phyloP scores from a whole-genome alignment of 2,329 filamentous ascomycete genomes.

The Fusarium sp. region DNA sequence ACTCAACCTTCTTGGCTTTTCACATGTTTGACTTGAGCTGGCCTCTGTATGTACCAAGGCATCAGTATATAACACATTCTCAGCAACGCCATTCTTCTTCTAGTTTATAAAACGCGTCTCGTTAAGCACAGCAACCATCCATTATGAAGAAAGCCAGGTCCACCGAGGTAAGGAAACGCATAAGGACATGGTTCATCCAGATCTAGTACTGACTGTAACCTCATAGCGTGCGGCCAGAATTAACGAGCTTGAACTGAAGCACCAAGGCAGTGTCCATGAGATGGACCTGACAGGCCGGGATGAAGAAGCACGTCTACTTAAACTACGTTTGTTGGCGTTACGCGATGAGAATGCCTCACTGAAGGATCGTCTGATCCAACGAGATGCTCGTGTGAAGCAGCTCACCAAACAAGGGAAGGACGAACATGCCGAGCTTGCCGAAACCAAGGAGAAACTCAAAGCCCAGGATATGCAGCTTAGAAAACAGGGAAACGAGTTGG shows the following conservation, averaged over 20 bases:
- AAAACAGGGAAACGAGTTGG: slow-evolving; percentile 62
- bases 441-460: slow-evolving; percentile 57
- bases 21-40: slow-evolving; percentile 15
- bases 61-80: slow-evolving; percentile 7
- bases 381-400: slow-evolving; percentile 69
- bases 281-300: slow-evolving; percentile 78
- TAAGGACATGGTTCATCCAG: slow-evolving; percentile 40
- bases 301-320: slow-evolving; percentile 78
- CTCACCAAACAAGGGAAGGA: slow-evolving; percentile 58
- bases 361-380: slow-evolving; percentile 70
- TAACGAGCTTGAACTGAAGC: slow-evolving; percentile 75
- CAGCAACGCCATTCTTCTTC: not conserved
- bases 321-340: slow-evolving; percentile 77
- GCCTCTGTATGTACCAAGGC: slow-evolving; percentile 10
- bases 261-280: slow-evolving; percentile 73
- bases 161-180: slow-evolving; percentile 47
- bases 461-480: slow-evolving; percentile 62
- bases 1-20: slow-evolving; percentile 26
- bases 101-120: not conserved
- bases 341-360: slow-evolving; percentile 79
- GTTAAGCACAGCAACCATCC: slow-evolving; percentile 14
- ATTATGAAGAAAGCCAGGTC: slow-evolving; percentile 48
- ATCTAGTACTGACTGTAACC: slow-evolving; percentile 35
- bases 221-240: slow-evolving; percentile 60
- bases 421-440: slow-evolving; percentile 58